Evolutionary conservation across 1,284 basidiomycete genomes (phyloP), one percentile per base, ranked within the genome.

Genomic region (Trametes sp.): DNA sequence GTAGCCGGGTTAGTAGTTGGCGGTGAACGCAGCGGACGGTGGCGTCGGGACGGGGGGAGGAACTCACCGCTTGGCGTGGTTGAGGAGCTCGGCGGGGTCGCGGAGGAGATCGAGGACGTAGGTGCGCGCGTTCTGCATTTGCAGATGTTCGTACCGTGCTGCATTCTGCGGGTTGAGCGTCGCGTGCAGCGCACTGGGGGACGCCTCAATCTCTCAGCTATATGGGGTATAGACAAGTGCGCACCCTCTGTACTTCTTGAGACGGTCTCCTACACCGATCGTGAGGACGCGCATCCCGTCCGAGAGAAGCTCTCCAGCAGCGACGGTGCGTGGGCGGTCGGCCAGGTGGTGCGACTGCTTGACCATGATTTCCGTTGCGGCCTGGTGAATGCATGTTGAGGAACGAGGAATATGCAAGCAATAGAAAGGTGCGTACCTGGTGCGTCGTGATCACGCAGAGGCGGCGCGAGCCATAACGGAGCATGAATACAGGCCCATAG

Each of bases 351-450:
- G 55, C 7, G 68, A 68, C 26, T 69, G 69, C 48, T 69, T 69
- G 16, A 60, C 51, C 64, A 69, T 64, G 33, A 71, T 69, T 26
- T 71, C 69, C 14, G 59, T 38, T 5, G 68, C 69, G 19, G 64
- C 68, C 69, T 71, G 23, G 23, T 41, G 35, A 31, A 26, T 28
- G 51, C 31, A 16, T 46, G 14, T 11, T 16, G 42, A 41, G 10
- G 7, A 13, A 48, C 29, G 33, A 24, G 21, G 9, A 4, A 5
- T n/a, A 38, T 6, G 14, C 5, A 31, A 21, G 11, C 16, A 6
- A 26, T 24, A 11, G 24, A 2, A 19, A 16, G 10, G 23, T 8
- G 41, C 62, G 11, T 21, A 67, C 69, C 59, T 67, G 54, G 21
- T 65, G 57, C 36, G 68, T 46, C 3, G 60, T 59, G 33, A 71